Percentiles rank a stretch among this genome's conserved stretches.
These are phyloP conservation scores for Fusarium nygamai DNA, from an alignment of 2,329 filamentous ascomycete species.

Conservation along the genomic window DNA sequence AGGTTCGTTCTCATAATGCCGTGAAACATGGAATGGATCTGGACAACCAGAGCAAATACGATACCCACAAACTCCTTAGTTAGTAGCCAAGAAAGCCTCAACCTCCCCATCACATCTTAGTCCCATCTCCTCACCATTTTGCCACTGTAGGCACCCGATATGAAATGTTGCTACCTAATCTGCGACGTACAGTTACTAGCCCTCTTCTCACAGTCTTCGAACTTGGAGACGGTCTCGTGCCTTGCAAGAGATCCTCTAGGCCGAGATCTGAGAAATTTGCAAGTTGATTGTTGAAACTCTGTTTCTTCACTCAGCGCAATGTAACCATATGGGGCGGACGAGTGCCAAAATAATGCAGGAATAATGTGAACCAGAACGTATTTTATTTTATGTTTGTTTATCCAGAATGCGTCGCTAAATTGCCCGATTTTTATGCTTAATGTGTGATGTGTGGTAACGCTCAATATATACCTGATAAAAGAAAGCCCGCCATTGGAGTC, in stretches of 20 bases:
- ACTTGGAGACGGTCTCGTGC: constrained; percentile 18
- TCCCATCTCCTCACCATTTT: constrained; percentile 16
- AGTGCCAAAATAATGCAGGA: background rate
- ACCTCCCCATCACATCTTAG: background rate
- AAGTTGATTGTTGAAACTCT: background rate
- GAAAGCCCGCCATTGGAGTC: background rate
- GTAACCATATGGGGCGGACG: background rate
- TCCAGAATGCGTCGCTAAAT: constrained; percentile 30
- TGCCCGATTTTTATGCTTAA: constrained; percentile 22
- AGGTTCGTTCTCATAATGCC: background rate
- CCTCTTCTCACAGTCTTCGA: constrained; percentile 11
- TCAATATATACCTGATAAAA: constrained; percentile 14
- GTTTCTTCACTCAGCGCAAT: background rate
- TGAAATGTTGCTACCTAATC: constrained; percentile 5
- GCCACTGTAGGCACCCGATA: constrained; percentile 25
- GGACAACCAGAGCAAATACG: background rate
- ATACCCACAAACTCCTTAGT: background rate
- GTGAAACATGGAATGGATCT: background rate
- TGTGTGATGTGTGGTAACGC: constrained; percentile 15
- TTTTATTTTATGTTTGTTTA: constrained; percentile 23
- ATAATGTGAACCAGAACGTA: background rate
- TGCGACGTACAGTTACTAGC: constrained; percentile 5
- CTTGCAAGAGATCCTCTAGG: constrained; percentile 1
- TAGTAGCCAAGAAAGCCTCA: background rate
- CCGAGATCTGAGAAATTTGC: background rate